Base-by-base conservation (phyloP, 2,329 filamentous ascomycete species). In the Capronia americana region DNA sequence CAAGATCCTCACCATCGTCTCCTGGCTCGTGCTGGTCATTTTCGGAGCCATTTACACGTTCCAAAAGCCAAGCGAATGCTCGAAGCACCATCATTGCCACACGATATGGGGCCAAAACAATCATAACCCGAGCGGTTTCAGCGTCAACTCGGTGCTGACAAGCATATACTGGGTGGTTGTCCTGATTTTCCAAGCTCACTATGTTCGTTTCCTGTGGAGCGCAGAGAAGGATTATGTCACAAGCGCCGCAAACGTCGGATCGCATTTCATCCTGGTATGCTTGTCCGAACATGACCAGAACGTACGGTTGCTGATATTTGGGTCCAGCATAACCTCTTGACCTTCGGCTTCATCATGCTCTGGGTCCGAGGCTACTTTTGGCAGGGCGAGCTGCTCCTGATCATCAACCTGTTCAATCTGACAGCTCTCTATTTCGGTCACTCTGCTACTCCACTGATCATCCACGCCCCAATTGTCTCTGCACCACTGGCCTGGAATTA, bases 401-500 rank as follows among this genome's bases (percentile, higher is more conserved):
- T 93, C 69, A 77, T 91, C 81, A 95, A 96, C 82, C 91, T 95
- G 77, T 82, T 92, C 82, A 96, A 96, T 78, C 85, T 96, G 61
- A 85, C 85, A 8, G 84, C 86, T 41, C 85, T 93, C 34, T 96
- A 96, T 81, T 93, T 94, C 86, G 88, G 90, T 69, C 90, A 96
- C 80, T 85, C 85, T 23, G 86, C 85, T 0, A 89, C 90, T 62
- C 87, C 91, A 3, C 85, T 88, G 67, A 87, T 91, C 74, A 91
- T 96, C 72, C 92, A 96, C 78, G 81, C 88, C 11, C 87, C 92
- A 5, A 88, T 88, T 53, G 87, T 93, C 24, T 89, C 90, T 17
- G 91, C 88, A 0, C 93, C 93, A 5, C 83, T 96, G 72, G 91
- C 90, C 1, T 97, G 92, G 91, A 93, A 90, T 14, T 91, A 95